Base-by-base conservation (phyloP, 148 eudicot genomes). In the Vaccinium vitisidaea region DNA sequence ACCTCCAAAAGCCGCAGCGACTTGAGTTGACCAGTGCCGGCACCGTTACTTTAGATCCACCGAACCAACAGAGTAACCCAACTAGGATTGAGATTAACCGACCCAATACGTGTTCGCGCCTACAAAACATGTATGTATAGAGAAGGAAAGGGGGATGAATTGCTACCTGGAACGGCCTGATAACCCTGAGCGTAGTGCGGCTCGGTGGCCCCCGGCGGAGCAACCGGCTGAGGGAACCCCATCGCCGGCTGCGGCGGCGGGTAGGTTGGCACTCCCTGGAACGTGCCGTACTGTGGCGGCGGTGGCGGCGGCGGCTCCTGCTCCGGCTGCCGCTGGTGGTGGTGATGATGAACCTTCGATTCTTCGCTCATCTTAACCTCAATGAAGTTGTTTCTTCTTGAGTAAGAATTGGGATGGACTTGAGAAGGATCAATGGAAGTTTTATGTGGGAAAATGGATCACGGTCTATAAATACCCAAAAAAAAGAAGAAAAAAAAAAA, bases 151-250 rank as follows among this genome's bases (percentile, higher is more conserved):
- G 48, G 71, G 48, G 19, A 0, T 14, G 4, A 79, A 56, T 8
- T n/a, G 8, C 8, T 50, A 94, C 99, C 99, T 61, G 95, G 93
- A 84, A 91, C 94, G 63, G 97, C 75, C 86, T 96, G 99, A 82
- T 96, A 96, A 32, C 92, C 94, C 53, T 88, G 94, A 73, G 90
- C 81, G 30, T 93, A 94, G 84, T 92, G 89, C 10, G 86, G 87
- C 21, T 87, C 92, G 53, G 89, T 25, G 84, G 90, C 67, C 11
- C 98, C 98, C 25, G 96, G 98, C 25, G 98, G 98, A 4, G 95
- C 94, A 48, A 87, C 90, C 1, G 99, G 99, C 86, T 93, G 99
- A 81, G 98, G 98, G 30, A 94, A 94, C 4, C 98, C 98, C 65
- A 87, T 85, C 18, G 89, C 93, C 85, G 92, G 88, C 63, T 81